Evolutionary conservation across 2,329 filamentous ascomycete species (phyloP).

Genomic region (Trichoderma cornu-damae): DNA sequence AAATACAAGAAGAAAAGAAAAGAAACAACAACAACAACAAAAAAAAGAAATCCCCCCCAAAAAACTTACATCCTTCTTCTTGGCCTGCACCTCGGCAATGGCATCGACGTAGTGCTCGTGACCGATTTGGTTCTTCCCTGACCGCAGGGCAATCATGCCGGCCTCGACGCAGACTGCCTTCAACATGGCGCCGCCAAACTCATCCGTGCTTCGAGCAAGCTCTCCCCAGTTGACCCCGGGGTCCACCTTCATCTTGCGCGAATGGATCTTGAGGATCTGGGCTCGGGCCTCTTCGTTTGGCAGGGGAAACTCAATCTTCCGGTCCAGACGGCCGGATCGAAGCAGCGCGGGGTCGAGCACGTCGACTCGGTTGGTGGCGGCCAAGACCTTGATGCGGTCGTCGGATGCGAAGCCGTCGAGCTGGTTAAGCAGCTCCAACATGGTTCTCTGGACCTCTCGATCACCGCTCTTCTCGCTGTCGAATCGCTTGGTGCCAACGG

Average conservation of each 20-base stretch:
- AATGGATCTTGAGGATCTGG: slow-evolving; percentile 96
- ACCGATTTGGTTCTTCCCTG: slow-evolving; percentile 91
- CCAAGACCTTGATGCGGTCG: slow-evolving; percentile 92
- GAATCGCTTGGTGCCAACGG: slow-evolving; percentile 98
- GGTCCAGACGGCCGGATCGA: slow-evolving; percentile 84
- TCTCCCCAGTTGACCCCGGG: slow-evolving; percentile 93
- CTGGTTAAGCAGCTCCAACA: slow-evolving; percentile 98
- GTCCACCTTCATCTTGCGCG: slow-evolving; percentile 96
- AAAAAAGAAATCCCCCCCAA: not conserved
- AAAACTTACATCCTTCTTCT: slow-evolving; percentile 79
- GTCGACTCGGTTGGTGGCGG: slow-evolving; percentile 90
- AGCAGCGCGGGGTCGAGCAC: slow-evolving; percentile 88
- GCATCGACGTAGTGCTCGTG: slow-evolving; percentile 99
- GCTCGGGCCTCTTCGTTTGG: slow-evolving; percentile 96
- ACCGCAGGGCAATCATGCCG: slow-evolving; percentile 95
- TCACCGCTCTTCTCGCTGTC: slow-evolving; percentile 98
- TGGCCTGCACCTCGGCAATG: slow-evolving; percentile 88
- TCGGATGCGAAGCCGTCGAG: slow-evolving; percentile 96
- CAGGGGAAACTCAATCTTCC: slow-evolving; percentile 97
- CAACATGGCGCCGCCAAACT: slow-evolving; percentile 95
- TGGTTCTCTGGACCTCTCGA: slow-evolving; percentile 94
- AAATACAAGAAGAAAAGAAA: too few relatives aligned
- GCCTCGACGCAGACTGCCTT: slow-evolving; percentile 99
- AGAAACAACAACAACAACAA: not conserved
- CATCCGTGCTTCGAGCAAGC: slow-evolving; percentile 91